These are phyloP conservation scores for Pistacia integerrima DNA, from an alignment of 345 rosid genomes.

Conservation along the genomic window DNA sequence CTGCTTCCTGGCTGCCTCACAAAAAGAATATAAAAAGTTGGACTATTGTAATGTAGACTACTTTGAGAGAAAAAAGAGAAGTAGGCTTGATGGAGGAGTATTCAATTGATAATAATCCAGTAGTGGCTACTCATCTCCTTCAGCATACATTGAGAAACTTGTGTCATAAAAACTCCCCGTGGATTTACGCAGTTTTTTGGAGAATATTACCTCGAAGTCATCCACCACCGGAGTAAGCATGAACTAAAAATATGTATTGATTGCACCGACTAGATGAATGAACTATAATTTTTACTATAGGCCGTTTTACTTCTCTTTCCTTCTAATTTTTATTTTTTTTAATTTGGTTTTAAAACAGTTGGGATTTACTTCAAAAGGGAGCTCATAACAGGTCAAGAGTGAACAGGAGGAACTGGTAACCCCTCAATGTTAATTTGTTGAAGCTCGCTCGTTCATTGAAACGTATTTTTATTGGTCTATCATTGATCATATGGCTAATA, in stretches of 20 bases:
- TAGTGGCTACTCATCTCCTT: constrained; percentile 8
- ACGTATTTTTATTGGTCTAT: too few species aligned
- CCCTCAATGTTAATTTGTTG: background rate
- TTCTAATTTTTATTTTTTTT: background rate
- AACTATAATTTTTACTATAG: background rate
- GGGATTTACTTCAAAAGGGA: constrained; percentile 5
- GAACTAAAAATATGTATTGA: too few species aligned
- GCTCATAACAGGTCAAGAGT: background rate
- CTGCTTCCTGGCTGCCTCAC: background rate
- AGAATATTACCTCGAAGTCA: constrained; percentile 13
- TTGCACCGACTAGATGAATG: background rate
- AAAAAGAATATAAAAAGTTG: background rate
- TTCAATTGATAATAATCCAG: background rate
- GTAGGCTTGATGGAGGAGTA: constrained; percentile 4
- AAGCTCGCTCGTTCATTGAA: too few species aligned
- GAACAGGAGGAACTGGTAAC: constrained; percentile 6
- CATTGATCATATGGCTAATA: background rate
- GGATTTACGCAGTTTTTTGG: constrained; percentile 20
- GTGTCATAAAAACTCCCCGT: constrained; percentile 4
- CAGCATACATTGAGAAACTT: constrained; percentile 21
- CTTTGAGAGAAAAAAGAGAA: background rate
- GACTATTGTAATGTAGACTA: background rate
- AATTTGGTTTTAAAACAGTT: background rate
- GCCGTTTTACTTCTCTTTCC: background rate
- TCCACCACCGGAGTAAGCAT: constrained; percentile 7